Evolutionary conservation across 768 basidiomycete genomes (phyloP).

Genomic region (Psilocybe cyanescens): DNA sequence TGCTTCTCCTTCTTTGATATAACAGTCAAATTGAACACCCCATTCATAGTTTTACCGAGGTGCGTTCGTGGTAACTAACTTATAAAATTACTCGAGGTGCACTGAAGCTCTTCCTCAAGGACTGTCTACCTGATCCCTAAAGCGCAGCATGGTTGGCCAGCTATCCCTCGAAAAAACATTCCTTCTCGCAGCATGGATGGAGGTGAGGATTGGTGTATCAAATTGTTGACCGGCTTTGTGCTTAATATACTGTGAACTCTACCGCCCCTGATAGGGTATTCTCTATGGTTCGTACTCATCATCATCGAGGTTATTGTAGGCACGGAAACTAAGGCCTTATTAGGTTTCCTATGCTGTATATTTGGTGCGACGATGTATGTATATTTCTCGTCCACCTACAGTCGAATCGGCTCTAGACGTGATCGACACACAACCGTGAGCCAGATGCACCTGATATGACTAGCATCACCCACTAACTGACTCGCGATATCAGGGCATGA

Average conservation of each 20-base stretch:
- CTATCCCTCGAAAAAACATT: slow-evolving; percentile 2
- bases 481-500: neutral
- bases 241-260: no score
- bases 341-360: slow-evolving; percentile 1
- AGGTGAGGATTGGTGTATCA: neutral
- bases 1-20: no score
- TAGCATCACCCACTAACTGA: neutral
- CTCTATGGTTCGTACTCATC: neutral
- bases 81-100: no score
- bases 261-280: neutral
- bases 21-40: no score
- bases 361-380: slow-evolving; percentile 6
- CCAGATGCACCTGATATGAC: neutral
- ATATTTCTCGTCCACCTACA: neutral
- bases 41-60: no score
- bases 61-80: no score
- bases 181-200: slow-evolving; percentile 1
- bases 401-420: neutral
- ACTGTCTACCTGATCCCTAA: no score
- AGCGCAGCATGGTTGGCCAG: neutral
- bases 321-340: neutral
- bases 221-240: neutral
- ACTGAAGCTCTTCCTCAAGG: no score
- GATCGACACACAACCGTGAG: slow-evolving; percentile 1
- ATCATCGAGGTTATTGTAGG: no score